These are phyloP conservation scores for Saccharomycopsis malanga DNA, from an alignment of 805 yeast genomes.

Conservation along the genomic window DNA sequence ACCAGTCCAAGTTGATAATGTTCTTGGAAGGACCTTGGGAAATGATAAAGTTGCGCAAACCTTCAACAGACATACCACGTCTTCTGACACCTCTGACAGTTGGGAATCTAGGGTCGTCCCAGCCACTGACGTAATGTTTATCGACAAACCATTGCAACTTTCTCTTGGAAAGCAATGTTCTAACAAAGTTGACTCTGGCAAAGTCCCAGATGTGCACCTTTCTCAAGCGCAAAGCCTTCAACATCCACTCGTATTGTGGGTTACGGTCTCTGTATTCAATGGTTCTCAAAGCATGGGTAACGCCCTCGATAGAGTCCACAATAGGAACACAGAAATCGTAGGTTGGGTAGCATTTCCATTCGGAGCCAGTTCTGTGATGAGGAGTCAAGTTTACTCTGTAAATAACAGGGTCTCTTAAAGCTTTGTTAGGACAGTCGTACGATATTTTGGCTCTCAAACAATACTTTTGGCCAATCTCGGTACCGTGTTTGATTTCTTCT, in stretches of 20 bases:
- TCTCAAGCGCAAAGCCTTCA: conserved; percentile 71
- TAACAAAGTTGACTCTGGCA: conserved; percentile 92
- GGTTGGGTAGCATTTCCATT: conserved; percentile 96
- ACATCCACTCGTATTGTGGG: conserved; percentile 96
- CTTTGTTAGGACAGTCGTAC: conserved; percentile 83
- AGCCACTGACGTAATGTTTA: conserved; percentile 74
- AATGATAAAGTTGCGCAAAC: conserved; percentile 85
- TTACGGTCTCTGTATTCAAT: conserved; percentile 98
- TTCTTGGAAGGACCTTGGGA: conserved; percentile 98
- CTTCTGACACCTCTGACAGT: conserved; percentile 98
- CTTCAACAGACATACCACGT: conserved; percentile 99
- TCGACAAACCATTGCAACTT: conserved; percentile 99
- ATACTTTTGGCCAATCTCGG: conserved; percentile 85
- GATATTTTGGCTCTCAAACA: conserved; percentile 97
- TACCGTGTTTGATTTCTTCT: conserved; percentile 88
- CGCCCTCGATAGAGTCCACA: conserved; percentile 93
- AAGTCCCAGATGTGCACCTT: conserved; percentile 97
- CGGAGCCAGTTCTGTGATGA: conserved; percentile 90
- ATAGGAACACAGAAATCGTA: conserved; percentile 98
- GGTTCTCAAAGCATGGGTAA: conserved; percentile 96
- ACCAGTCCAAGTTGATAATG: conserved; percentile 96
- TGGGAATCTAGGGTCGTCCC: conserved; percentile 99
- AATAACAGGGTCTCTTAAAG: conserved; percentile 95
- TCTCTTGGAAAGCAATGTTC: conserved; percentile 93
- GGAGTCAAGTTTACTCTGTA: conserved; percentile 97